A percentile compares a stretch with the other conserved stretches of the same genome.
These are phyloP conservation scores for Chlorella sorokiniana DNA, from an alignment of 139 green algal species.

Conservation along the genomic window DNA sequence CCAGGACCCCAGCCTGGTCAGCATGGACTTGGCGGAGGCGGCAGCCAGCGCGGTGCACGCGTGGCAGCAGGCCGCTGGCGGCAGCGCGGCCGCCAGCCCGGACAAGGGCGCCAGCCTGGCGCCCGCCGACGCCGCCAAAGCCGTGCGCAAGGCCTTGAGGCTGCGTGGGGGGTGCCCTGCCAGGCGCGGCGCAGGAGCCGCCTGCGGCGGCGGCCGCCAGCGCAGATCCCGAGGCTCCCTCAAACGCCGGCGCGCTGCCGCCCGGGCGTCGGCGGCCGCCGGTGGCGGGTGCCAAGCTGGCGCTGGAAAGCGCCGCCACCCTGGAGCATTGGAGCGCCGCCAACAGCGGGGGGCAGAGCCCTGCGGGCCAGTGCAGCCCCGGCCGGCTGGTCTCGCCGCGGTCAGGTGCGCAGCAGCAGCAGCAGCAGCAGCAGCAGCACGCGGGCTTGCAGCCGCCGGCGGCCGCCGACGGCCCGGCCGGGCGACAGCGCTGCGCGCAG, in stretches of 20 bases:
- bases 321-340: constrained; percentile 29
- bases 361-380: background rate
- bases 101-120: too few species aligned
- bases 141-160: too few species aligned
- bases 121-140: too few species aligned
- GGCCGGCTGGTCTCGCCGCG: background rate
- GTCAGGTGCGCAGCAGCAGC: background rate
- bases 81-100: background rate
- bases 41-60: background rate
- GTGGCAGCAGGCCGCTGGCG: constrained; percentile 10
- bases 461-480: too few species aligned
- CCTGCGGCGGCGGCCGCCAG: too few species aligned
- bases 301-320: constrained; percentile 21
- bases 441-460: background rate
- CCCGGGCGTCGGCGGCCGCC: background rate
- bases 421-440: background rate
- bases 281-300: background rate
- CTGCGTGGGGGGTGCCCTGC: background rate
- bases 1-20: background rate
- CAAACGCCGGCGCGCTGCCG: background rate
- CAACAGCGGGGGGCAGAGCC: background rate
- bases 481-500: background rate
- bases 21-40: background rate
- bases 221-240: background rate
- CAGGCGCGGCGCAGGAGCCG: background rate